These are phyloP conservation scores for Apiospora pterosperma DNA, from an alignment of 2,329 filamentous ascomycete genomes.

Conservation along the genomic window DNA sequence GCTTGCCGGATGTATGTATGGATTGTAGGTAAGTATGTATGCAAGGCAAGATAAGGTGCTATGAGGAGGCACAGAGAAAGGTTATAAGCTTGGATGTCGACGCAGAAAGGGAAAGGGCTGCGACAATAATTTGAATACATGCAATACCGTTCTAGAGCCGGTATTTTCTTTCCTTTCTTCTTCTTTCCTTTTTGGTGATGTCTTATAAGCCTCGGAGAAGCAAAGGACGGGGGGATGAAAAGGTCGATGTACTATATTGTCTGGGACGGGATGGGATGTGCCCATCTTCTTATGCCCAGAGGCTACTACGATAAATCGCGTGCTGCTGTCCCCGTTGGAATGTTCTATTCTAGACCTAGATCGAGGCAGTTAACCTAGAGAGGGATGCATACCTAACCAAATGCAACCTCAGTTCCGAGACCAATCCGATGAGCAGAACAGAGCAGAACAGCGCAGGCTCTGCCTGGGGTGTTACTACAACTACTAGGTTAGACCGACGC, in stretches of 20 bases:
- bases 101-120: not conserved
- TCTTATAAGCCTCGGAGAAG: not conserved
- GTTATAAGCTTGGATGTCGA: not conserved
- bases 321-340: not conserved
- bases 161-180: too few species aligned
- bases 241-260: not conserved
- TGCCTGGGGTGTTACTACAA: not conserved
- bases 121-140: not conserved
- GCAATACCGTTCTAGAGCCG: not conserved
- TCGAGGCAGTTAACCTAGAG: not conserved
- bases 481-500: not conserved
- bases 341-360: not conserved
- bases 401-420: constrained; percentile 1
- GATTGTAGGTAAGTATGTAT: not conserved
- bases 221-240: not conserved
- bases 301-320: not conserved
- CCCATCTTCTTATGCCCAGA: not conserved
- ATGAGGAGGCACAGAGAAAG: not conserved
- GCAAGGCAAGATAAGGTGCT: not conserved
- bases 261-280: not conserved
- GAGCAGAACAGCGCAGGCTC: too few species aligned
- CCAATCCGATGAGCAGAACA: too few species aligned
- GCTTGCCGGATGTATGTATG: not conserved
- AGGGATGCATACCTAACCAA: not conserved
- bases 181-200: too few species aligned